These are phyloP conservation scores for Hippophae rhamnoides DNA, from an alignment of 306 rosid species.

Conservation along the genomic window DNA sequence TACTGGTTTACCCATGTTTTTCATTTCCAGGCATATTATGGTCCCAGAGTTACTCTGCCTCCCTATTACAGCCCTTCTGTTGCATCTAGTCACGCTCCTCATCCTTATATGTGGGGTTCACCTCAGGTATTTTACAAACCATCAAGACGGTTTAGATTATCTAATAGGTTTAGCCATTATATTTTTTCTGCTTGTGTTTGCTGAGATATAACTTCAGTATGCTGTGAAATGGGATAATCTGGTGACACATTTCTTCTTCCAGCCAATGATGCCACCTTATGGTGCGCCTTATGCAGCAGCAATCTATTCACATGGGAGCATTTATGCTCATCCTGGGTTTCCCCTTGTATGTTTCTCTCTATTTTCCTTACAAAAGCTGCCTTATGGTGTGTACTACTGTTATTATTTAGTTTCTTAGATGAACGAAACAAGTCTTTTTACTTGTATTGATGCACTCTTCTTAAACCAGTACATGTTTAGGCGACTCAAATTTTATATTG, in stretches of 20 bases:
- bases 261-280: constrained; percentile 87
- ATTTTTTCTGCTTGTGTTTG: background rate
- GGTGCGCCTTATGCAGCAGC: constrained; percentile 75
- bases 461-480: too few species aligned
- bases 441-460: too few species aligned
- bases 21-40: constrained; percentile 72
- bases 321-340: constrained; percentile 64
- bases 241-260: constrained; percentile 9
- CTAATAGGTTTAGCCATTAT: background rate
- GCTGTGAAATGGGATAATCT: constrained; percentile 6
- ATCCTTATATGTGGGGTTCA: constrained; percentile 93
- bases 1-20: constrained; percentile 14
- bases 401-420: too few species aligned
- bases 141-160: constrained; percentile 10
- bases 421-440: too few species aligned
- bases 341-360: constrained; percentile 49
- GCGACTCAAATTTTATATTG: too few species aligned
- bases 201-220: background rate
- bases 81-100: constrained; percentile 79
- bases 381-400: too few species aligned
- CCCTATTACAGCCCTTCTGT: constrained; percentile 71
- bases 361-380: background rate
- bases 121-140: constrained; percentile 55
- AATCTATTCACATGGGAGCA: constrained; percentile 74
- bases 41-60: constrained; percentile 73